Conservation (phyloP, 495 filamentous ascomycete species). For the Amniculicola lignicola region DNA sequence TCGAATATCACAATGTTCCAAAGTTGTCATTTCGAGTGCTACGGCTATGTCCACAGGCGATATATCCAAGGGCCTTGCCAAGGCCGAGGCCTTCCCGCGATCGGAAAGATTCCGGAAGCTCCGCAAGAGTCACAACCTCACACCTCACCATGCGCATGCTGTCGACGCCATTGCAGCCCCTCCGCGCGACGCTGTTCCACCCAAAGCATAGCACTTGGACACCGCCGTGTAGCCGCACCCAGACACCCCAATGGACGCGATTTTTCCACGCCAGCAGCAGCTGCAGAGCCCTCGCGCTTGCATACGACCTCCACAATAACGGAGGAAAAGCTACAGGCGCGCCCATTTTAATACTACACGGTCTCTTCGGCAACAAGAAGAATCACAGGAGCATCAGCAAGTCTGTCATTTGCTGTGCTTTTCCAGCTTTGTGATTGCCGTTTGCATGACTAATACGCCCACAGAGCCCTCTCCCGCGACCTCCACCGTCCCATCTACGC, state of each 20-base stretch:
- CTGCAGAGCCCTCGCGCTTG: constrained; percentile 18
- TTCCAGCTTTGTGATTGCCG: not conserved
- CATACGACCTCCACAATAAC: constrained; percentile 29
- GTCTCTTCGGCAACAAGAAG: constrained; percentile 92
- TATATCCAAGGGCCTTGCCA: no score
- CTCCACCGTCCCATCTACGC: constrained; percentile 78
- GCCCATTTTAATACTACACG: constrained; percentile 88
- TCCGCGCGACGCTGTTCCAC: constrained; percentile 9
- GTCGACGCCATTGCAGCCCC: not conserved
- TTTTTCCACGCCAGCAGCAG: constrained; percentile 22
- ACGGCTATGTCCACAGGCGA: no score
- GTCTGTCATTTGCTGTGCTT: constrained; percentile 47
- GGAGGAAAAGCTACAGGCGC: constrained; percentile 41
- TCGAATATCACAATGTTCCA: no score
- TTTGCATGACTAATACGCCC: not conserved
- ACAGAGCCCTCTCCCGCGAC: constrained; percentile 76
- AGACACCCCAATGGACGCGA: constrained; percentile 4
- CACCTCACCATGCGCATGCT: constrained; percentile 9
- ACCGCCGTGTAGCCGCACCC: not conserved
- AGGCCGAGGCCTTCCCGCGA: no score
- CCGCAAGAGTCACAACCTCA: not conserved
- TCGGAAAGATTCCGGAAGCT: no score
- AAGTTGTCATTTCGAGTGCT: no score
- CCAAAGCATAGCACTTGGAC: constrained; percentile 1
- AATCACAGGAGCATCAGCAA: constrained; percentile 96